Conservation (phyloP, 73 alveolate species). For the Diophrys appendiculata region DNA sequence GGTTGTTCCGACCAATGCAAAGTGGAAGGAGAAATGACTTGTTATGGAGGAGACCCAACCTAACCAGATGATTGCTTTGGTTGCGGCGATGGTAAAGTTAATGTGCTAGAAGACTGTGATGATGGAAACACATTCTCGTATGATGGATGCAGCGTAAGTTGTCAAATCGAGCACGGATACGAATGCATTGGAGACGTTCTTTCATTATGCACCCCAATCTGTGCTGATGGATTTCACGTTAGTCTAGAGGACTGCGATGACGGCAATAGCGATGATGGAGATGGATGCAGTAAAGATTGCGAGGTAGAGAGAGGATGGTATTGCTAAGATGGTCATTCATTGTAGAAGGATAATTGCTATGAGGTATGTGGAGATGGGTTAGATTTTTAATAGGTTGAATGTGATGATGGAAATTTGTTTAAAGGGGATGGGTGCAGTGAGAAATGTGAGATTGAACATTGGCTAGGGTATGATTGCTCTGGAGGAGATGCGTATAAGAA, state of each 20-base stretch:
- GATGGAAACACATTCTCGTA: slow-evolving; percentile 11
- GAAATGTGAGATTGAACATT: slow-evolving; percentile 20
- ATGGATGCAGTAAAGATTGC: slow-evolving; percentile 10
- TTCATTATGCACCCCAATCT: background rate
- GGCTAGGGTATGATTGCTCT: background rate
- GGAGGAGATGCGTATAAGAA: background rate
- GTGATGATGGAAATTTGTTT: slow-evolving; percentile 46
- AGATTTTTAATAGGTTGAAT: no score
- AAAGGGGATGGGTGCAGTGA: slow-evolving; percentile 51
- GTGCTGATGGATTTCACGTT: background rate
- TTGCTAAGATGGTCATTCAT: slow-evolving; percentile 9
- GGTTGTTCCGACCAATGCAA: slow-evolving; percentile 44
- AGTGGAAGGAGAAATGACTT: slow-evolving; percentile 47
- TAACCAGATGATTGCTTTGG: slow-evolving; percentile 25
- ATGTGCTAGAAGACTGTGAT: slow-evolving; percentile 30
- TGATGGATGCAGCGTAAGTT: slow-evolving; percentile 13
- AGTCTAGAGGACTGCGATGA: slow-evolving; percentile 16
- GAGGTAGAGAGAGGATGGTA: background rate
- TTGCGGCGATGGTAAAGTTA: slow-evolving; percentile 36
- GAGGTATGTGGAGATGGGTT: no score
- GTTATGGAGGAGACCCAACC: slow-evolving; percentile 6
- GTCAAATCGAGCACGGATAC: slow-evolving; percentile 14
- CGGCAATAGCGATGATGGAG: background rate
- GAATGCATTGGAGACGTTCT: background rate
- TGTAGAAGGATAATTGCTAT: background rate